Base-by-base conservation (phyloP, 305 asterid species). In the Striga hermonthica region DNA sequence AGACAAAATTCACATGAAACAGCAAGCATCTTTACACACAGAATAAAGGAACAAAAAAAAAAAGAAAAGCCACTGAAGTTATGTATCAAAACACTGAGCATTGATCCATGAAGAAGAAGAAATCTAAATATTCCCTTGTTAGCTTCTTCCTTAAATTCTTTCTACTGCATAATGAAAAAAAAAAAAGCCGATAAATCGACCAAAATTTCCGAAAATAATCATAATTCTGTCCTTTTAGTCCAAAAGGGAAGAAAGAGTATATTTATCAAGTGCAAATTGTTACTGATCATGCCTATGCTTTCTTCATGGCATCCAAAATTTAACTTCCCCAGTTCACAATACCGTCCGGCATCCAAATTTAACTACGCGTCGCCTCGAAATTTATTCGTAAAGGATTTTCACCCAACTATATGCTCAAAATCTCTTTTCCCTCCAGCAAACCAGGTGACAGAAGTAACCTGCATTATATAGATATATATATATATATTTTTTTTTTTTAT, bases 71-170 rank as follows among this genome's bases (percentile, higher is more conserved):
- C 43, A 35, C 16, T 48, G 13, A 66, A 74, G 71, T 49, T 66
- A 40, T 67, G 65, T 12, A 71, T 67, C 71, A 62, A 66, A 50
- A 50, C 57, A 50, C 15, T 50, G 31, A 39, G 9, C 9, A 50
- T 50, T 50, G 57, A 64, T 70, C 66, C 84, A 86, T 82, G 76
- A 80, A 74, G 74, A 75, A 71, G 85, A 86, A 81, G 95, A 84
- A 83, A 80, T 84, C 89, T 83, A 73, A 83, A 79, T 80, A 82
- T 88, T 87, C 95, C 84, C 77, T 74, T 9, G 39, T 37, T 6
- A 40, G 3, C 72, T 60, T 52, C 72, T 75, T 81, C 84, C 60
- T 84, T 84, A 78, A 55, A 82, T 73, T 64, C 69, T 40, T 70
- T 14, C 67, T 12, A 10, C 60, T 45, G 1, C 60, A 22, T 31